Evolutionary conservation across 2,329 filamentous ascomycete genomes (phyloP), one percentile per base, ranked within the genome.

Genomic region (Xylogone sp.): DNA sequence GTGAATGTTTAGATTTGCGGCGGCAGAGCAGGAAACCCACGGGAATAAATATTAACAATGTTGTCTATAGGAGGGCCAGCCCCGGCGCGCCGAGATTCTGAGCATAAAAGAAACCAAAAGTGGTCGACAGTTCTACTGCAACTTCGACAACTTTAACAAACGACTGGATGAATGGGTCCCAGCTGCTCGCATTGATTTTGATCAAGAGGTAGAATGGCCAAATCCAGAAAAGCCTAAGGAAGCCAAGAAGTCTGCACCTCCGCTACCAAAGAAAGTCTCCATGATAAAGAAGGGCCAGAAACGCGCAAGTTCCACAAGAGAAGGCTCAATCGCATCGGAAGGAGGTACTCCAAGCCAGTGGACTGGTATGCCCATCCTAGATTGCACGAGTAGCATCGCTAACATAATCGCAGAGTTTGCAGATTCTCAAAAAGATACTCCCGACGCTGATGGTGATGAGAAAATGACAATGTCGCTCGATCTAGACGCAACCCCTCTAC

Each of bases 91-190:
- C 62, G 94, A 99, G 69, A 96, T 99, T 56, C 75, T 99, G n/a
- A 94, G 90, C 53, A 95, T 97, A 61, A 87, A 89, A 65, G 89
- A 92, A 53, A 88, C 89, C 20, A 95, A 95, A 70, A 93, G 90
- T 63, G 86, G 88, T 16, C 87, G 90, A 39, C 88, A 89, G 50
- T 97, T 93, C 66, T 97, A 97, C 70, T 95, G 96, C 64, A 96
- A 97, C 69, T 97, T 97, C 68, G 90, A 96, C 66, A 95, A 96
- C 65, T 97, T 97, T 81, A 97, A 97, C 73, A 97, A 97, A 71
- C 78, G 77, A 58, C 71, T 82, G 12, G 75, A 81, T 74, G 94
- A 99, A 76, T 99, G 94, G 94, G 86, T 99, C 9, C 79, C 88
- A 1, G 81, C 87, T 24, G 78, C 82, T 31, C 83, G 94, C 31